Percentiles rank a stretch among this genome's conserved stretches.
Evolutionary conservation across 2,329 filamentous ascomycete species (phyloP).

Genomic region (Cryphonectria japonica): DNA sequence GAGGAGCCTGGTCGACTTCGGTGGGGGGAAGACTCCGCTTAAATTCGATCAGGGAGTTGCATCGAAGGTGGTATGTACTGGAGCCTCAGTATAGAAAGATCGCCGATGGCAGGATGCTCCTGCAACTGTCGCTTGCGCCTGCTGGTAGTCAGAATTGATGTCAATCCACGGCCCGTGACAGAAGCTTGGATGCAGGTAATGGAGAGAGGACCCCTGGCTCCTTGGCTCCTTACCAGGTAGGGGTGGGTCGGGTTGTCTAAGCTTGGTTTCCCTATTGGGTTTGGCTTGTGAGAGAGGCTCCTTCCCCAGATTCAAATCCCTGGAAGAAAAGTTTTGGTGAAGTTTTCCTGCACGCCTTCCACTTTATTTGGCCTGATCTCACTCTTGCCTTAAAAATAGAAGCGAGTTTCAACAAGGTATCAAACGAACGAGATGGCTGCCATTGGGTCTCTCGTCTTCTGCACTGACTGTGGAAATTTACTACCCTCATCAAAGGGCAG

Average conservation of each 20-base stretch:
- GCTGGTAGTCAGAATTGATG: conserved; percentile 12
- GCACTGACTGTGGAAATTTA: conserved; percentile 88
- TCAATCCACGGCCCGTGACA: conserved; percentile 10
- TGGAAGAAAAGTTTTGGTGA: conserved; percentile 17
- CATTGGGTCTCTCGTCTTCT: conserved; percentile 91
- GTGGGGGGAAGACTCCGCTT: conserved; percentile 9
- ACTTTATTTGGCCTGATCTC: neutral
- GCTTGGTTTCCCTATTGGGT: conserved; percentile 9
- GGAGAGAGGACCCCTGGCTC: conserved; percentile 22
- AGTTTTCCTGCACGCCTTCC: neutral
- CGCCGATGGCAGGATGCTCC: neutral
- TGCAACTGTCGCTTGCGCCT: conserved; percentile 6
- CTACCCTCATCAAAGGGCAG: conserved; percentile 80
- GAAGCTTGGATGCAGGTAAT: conserved; percentile 21
- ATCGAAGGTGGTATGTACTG: neutral
- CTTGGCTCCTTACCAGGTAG: conserved; percentile 24
- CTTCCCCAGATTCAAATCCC: conserved; percentile 20
- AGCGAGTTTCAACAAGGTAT: neutral
- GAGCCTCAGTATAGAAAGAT: neutral
- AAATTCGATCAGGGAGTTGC: conserved; percentile 6
- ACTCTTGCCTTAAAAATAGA: conserved; percentile 11
- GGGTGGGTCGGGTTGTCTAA: conserved; percentile 4
- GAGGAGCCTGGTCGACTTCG: conserved; percentile 17
- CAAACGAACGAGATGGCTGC: conserved; percentile 67
- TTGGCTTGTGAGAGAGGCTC: conserved; percentile 18